Base-by-base conservation (phyloP, 805 yeast species). In the Torulaspora indica region DNA sequence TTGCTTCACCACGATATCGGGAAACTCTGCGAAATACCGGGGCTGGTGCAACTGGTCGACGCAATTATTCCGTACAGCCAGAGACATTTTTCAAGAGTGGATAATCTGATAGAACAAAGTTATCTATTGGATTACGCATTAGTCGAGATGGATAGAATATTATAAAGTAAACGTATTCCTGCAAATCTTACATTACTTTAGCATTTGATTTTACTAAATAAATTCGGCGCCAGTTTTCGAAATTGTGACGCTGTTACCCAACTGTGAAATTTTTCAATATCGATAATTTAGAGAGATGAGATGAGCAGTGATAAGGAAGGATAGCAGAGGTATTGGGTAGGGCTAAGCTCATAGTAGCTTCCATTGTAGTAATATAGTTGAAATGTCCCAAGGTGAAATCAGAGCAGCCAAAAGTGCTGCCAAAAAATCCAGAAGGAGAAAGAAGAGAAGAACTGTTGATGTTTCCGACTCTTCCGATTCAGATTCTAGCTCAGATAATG, bases 11-110 rank as follows among this genome's bases (percentile, higher is more conserved):
- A 78, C 53, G 69, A 74, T 15, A 69, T 82, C 24, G 79, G 78
- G 14, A 72, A 72, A 44, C 63, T 90, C 38, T 73, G 76, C 51
- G 79, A 78, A 54, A 74, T 85, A 31, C 80, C 81, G 4, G 90
- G 89, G 1, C 69, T 88, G 51, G 75, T 82, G 66, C 73, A 72
- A 35, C 67, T 81, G 10, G 72, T 91, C 8, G 95, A 85, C 45
- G 74, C 83, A n/a, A 76, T 93, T 43, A 66, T 87, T 31, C 96
- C 98, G 3, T 93, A 93, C 64, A 84, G 85, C 50, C 88, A 86
- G 58, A 79, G 98, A 56, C 98, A 93, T 65, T 82, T 74, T 58
- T 60, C 71, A 29, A 75, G 98, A 51, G 68, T 87, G 22, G 95
- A 85, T 49, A 88, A 77, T 33, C 68, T 93, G 61, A 66, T 89